These are phyloP conservation scores for Colletotrichum lindemuthianum DNA, from an alignment of 2,329 filamentous ascomycete genomes.

Conservation along the genomic window DNA sequence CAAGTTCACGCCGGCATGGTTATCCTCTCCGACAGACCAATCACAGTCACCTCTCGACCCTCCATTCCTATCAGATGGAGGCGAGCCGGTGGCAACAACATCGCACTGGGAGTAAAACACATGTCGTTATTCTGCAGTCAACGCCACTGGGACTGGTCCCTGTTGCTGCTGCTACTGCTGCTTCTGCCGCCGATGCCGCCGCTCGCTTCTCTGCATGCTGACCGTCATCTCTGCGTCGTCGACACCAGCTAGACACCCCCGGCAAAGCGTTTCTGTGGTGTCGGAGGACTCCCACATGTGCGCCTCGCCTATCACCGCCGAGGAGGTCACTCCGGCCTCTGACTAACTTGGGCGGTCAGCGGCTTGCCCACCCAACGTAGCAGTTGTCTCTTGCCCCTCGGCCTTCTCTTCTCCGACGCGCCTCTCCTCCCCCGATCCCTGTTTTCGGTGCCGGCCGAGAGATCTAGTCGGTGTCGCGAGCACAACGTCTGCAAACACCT, in stretches of 20 bases:
- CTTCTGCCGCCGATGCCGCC: background rate
- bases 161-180: background rate
- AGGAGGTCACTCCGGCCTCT: no score
- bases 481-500: no score
- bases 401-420: background rate
- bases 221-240: background rate
- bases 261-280: no score
- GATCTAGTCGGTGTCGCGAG: no score
- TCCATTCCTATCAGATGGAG: no score
- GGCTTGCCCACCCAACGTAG: background rate
- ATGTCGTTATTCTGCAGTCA: background rate
- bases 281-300: no score
- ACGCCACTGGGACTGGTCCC: background rate
- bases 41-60: no score
- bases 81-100: no score
- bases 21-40: no score
- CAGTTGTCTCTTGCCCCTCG: conserved; percentile 5
- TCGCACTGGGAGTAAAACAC: background rate
- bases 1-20: no score
- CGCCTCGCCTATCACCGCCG: no score
- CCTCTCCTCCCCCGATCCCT: background rate
- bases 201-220: background rate
- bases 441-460: background rate
- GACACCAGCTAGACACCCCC: background rate
- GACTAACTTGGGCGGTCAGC: no score